A percentile compares a stretch with the other conserved stretches of the same genome.
Conservation (phyloP, 768 basidiomycete genomes). For the Ramaria rubella region DNA sequence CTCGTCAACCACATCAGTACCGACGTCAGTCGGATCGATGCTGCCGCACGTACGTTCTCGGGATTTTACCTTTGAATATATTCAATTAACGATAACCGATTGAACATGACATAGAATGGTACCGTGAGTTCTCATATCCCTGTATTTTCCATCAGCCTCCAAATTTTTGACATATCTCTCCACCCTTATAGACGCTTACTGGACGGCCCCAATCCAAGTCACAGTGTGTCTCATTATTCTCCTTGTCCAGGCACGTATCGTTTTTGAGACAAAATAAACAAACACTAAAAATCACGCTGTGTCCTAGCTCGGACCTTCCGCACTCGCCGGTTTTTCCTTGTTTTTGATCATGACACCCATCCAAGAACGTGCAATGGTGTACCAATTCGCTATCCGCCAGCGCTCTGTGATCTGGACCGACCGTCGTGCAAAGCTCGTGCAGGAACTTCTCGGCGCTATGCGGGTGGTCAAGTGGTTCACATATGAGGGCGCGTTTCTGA, state of each 20-base stretch:
- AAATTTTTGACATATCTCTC: no score
- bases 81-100: neutral
- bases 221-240: conserved; percentile 53
- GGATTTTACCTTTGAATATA: conserved; percentile 11
- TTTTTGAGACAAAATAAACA: conserved; percentile 4
- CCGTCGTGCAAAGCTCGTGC: conserved; percentile 52
- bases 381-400: conserved; percentile 47
- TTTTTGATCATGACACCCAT: conserved; percentile 58
- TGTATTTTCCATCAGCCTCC: neutral
- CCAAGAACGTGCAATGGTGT: conserved; percentile 56
- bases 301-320: conserved; percentile 57
- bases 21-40: conserved; percentile 58
- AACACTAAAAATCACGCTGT: neutral
- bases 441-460: conserved; percentile 63
- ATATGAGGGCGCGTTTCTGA: conserved; percentile 62
- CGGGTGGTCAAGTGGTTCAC: conserved; percentile 73
- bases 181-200: conserved; percentile 17
- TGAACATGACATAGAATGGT: no score
- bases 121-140: neutral
- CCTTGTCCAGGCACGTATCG: conserved; percentile 41
- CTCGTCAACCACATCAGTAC: conserved; percentile 58
- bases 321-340: conserved; percentile 61
- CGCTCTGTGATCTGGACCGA: conserved; percentile 58
- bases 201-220: conserved; percentile 67
- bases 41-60: no score